phyloP scores from a whole-genome alignment of 495 filamentous ascomycete species.

The Aspergillus olivimuriae region DNA sequence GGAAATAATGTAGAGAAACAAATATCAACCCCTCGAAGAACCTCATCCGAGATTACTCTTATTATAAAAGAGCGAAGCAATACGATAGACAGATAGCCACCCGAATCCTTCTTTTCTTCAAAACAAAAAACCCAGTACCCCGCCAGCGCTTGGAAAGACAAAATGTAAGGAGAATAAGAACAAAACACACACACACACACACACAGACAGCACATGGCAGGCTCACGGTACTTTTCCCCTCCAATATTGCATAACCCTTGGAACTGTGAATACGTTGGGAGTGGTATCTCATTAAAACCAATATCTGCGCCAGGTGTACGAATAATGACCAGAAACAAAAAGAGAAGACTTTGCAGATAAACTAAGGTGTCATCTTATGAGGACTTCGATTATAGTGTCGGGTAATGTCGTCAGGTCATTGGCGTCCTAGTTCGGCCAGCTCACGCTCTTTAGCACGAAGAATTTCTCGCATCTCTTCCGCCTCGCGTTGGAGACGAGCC shows the following conservation, averaged over 20 bases:
- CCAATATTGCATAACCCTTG: slow-evolving; percentile 10
- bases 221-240: slow-evolving; percentile 8
- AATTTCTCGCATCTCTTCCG: slow-evolving; percentile 68
- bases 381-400: no score
- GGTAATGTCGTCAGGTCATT: no score
- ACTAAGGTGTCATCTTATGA: not conserved
- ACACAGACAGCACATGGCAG: no score
- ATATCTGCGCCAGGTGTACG: slow-evolving; percentile 15
- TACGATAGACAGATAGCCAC: slow-evolving; percentile 1
- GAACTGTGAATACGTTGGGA: slow-evolving; percentile 5
- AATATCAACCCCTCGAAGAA: not conserved
- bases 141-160: slow-evolving; percentile 15
- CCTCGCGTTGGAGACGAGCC: slow-evolving; percentile 63
- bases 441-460: slow-evolving; percentile 74
- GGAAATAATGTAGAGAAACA: no score
- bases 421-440: slow-evolving; percentile 55
- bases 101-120: slow-evolving; percentile 7
- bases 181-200: not conserved
- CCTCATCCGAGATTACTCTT: not conserved
- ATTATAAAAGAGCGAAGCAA: slow-evolving; percentile 2
- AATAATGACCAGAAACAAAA: slow-evolving; percentile 8
- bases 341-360: not conserved
- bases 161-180: slow-evolving; percentile 9
- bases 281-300: slow-evolving; percentile 18
- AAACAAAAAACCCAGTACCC: slow-evolving; percentile 9